Percentiles rank a stretch among this genome's conserved stretches.
phyloP scores from a whole-genome alignment of 768 basidiomycete genomes.

The Boletus speciosus region DNA sequence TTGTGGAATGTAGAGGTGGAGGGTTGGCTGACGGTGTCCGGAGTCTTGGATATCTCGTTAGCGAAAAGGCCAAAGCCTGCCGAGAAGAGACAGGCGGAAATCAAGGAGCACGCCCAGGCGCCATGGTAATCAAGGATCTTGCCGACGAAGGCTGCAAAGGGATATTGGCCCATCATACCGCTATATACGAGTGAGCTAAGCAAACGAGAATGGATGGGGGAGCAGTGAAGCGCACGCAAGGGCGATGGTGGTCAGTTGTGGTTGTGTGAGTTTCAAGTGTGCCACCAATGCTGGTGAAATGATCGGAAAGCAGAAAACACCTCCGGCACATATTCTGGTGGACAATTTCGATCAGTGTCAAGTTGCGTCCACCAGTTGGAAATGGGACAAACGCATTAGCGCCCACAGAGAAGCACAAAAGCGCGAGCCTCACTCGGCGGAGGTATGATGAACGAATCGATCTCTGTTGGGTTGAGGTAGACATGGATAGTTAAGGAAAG shows the following conservation, averaged over 20 bases:
- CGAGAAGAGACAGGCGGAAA: conserved; percentile 56
- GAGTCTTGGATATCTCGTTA: conserved; percentile 47
- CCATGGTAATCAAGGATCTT: conserved; percentile 66
- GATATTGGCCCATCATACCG: conserved; percentile 83
- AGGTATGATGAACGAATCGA: conserved; percentile 10
- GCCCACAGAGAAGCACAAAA: conserved; percentile 52
- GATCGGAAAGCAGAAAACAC: conserved; percentile 76
- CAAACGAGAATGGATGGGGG: not conserved
- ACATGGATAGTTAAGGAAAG: conserved; percentile 9
- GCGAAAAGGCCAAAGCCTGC: conserved; percentile 63
- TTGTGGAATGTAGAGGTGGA: conserved; percentile 46
- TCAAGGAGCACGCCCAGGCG: conserved; percentile 62
- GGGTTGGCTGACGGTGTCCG: conserved; percentile 36
- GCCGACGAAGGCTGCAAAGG: conserved; percentile 66
- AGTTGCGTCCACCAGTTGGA: not conserved
- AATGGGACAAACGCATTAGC: conserved; percentile 55
- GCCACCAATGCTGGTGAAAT: conserved; percentile 60
- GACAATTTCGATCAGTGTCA: not conserved
- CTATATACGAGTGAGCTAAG: conserved; percentile 34
- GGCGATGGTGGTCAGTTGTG: conserved; percentile 74
- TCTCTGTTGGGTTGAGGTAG: conserved; percentile 3
- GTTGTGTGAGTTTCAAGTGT: conserved; percentile 63
- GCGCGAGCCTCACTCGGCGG: conserved; percentile 24
- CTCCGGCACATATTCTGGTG: conserved; percentile 69
- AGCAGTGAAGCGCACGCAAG: conserved; percentile 61